Conservation (phyloP, 1,284 basidiomycete genomes). For the Vanrija sp. region DNA sequence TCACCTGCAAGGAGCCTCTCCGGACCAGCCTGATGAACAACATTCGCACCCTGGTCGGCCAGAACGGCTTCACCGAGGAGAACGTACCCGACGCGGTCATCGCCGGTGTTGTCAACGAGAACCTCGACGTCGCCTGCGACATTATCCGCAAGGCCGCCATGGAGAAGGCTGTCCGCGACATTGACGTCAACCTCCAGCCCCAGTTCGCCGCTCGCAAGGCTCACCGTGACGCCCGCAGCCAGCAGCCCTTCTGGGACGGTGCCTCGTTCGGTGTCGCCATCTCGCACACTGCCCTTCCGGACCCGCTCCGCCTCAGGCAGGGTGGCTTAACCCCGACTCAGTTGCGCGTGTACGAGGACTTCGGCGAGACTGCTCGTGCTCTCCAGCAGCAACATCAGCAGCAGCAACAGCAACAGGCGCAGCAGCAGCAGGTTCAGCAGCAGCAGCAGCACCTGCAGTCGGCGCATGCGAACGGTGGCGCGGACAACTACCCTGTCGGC, state of each 20-base stretch:
- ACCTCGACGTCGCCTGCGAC: constrained; percentile 87
- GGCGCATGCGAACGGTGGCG: constrained; percentile 11
- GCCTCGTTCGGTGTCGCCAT: constrained; percentile 62
- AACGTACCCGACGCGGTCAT: constrained; percentile 58
- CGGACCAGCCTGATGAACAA: constrained; percentile 89
- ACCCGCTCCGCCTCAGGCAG: constrained; percentile 79
- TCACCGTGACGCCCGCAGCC: constrained; percentile 63
- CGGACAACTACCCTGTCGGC: constrained; percentile 24
- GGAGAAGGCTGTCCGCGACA: constrained; percentile 92
- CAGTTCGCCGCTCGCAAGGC: constrained; percentile 82
- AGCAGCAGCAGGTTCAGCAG: not conserved
- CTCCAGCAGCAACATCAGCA: constrained; percentile 6
- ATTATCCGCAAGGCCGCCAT: constrained; percentile 97
- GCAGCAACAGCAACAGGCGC: not conserved
- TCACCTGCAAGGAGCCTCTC: constrained; percentile 97
- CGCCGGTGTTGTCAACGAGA: constrained; percentile 80
- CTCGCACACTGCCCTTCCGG: constrained; percentile 77
- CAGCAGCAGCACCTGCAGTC: not conserved
- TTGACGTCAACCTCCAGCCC: constrained; percentile 75
- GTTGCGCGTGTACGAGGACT: constrained; percentile 91
- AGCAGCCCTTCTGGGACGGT: constrained; percentile 82
- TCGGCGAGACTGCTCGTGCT: constrained; percentile 56
- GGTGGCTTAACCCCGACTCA: constrained; percentile 79
- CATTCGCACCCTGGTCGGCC: constrained; percentile 69
- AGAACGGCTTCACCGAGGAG: constrained; percentile 81